Conservation (phyloP, 306 rosid species). For the Rubus parviflorus region DNA sequence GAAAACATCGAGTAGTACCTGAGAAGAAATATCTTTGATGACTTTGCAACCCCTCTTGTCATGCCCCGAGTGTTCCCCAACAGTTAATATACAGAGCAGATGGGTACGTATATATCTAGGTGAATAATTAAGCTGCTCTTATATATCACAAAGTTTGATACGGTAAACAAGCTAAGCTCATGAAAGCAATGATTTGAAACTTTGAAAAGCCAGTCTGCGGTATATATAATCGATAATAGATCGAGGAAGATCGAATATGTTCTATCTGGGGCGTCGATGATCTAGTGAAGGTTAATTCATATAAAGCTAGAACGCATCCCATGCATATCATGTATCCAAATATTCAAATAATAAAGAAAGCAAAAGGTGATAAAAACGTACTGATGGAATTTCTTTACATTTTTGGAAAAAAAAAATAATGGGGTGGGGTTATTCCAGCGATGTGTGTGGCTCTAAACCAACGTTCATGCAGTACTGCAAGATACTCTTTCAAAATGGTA, state of each 20-base stretch:
- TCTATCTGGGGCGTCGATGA: neutral
- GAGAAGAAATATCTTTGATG: slow-evolving; percentile 27
- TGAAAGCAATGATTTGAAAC: neutral
- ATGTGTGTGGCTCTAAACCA: neutral
- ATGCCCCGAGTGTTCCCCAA: neutral
- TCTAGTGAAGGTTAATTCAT: neutral
- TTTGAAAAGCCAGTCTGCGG: neutral
- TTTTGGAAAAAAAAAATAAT: neutral
- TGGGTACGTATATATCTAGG: neutral
- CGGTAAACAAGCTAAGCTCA: neutral
- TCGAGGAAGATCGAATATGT: neutral
- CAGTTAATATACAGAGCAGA: neutral
- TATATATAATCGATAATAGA: neutral
- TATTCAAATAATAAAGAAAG: neutral
- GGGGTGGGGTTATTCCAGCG: slow-evolving; percentile 8
- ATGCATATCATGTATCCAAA: neutral
- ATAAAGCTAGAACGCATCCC: neutral
- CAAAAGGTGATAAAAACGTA: neutral
- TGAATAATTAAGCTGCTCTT: neutral
- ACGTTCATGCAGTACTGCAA: neutral
- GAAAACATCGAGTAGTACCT: slow-evolving; percentile 26
- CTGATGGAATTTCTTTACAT: neutral
- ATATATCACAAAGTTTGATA: neutral
- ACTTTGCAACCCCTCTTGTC: slow-evolving; percentile 25
- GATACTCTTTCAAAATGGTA: neutral